Percentiles rank a stretch among this genome's conserved stretches.
phyloP scores from a whole-genome alignment of 148 eudicot genomes.

The Heliosperma pusillum region DNA sequence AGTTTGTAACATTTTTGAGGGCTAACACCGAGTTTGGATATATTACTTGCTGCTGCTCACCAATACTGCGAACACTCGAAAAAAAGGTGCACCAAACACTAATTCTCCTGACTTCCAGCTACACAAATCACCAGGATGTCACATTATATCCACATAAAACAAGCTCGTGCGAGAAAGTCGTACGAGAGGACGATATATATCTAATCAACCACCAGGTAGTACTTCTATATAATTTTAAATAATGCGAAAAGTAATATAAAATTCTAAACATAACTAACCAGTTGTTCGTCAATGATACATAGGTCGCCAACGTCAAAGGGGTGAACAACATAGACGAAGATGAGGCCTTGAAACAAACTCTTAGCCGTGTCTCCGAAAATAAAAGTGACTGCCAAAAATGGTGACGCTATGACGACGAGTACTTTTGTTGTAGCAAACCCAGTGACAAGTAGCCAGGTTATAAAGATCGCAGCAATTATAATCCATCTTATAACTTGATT shows the following conservation, averaged over 20 bases:
- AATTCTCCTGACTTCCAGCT: conserved; percentile 14
- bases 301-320: conserved; percentile 54
- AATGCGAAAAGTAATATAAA: neutral
- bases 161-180: too few relatives aligned
- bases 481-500: conserved; percentile 40
- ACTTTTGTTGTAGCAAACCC: conserved; percentile 42
- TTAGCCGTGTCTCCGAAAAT: conserved; percentile 48
- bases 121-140: neutral
- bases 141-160: neutral
- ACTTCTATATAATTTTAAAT: too few relatives aligned
- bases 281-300: conserved; percentile 36
- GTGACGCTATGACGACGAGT: conserved; percentile 40
- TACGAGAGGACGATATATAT: too few relatives aligned
- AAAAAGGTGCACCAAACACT: conserved; percentile 14
- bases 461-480: conserved; percentile 21
- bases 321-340: conserved; percentile 44
- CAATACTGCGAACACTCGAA: neutral
- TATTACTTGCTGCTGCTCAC: neutral
- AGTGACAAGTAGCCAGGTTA: conserved; percentile 47
- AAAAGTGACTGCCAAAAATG: conserved; percentile 44
- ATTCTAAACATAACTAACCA: conserved; percentile 15
- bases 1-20: conserved; percentile 1
- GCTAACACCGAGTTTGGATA: conserved; percentile 10
- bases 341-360: conserved; percentile 43
- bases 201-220: too few relatives aligned